These are phyloP conservation scores for Stemphylium beticola DNA, from an alignment of 2,329 filamentous ascomycete species.

Conservation along the genomic window DNA sequence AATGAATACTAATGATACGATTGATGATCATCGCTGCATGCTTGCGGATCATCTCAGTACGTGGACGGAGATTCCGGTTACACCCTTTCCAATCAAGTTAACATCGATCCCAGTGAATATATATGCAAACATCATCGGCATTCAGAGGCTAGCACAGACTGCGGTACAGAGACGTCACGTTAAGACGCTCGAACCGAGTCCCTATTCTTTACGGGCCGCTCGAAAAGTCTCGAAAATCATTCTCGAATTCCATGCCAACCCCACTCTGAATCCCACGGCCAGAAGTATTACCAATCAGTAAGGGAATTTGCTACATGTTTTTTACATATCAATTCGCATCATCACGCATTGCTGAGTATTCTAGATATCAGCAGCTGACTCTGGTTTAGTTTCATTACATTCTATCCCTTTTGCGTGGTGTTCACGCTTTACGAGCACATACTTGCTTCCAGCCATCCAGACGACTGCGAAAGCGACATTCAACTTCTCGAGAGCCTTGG, in stretches of 20 bases:
- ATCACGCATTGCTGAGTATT: too few species aligned
- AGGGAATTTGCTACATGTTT: not conserved
- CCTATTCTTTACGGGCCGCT: slow-evolving; percentile 27
- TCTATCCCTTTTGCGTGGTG: slow-evolving; percentile 40
- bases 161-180: not conserved
- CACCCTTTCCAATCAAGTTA: not conserved
- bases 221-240: slow-evolving; percentile 31
- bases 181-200: slow-evolving; percentile 12
- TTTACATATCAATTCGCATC: too few species aligned
- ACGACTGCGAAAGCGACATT: slow-evolving; percentile 36
- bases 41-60: slow-evolving; percentile 30
- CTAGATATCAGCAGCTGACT: not conserved
- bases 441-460: slow-evolving; percentile 26
- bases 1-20: slow-evolving; percentile 12
- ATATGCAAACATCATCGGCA: slow-evolving; percentile 34
- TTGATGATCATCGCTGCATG: slow-evolving; percentile 18
- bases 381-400: slow-evolving; percentile 31
- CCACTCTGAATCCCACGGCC: not conserved
- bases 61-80: not conserved
- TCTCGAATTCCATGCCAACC: slow-evolving; percentile 24
- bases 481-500: slow-evolving; percentile 30
- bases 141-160: slow-evolving; percentile 24
- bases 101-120: slow-evolving; percentile 22
- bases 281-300: slow-evolving; percentile 29
- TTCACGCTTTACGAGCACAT: slow-evolving; percentile 41